Evolutionary conservation across 2,329 filamentous ascomycete genomes (phyloP), one percentile per base, ranked within the genome.

Genomic region (Aspergillus ochraceoroseus): DNA sequence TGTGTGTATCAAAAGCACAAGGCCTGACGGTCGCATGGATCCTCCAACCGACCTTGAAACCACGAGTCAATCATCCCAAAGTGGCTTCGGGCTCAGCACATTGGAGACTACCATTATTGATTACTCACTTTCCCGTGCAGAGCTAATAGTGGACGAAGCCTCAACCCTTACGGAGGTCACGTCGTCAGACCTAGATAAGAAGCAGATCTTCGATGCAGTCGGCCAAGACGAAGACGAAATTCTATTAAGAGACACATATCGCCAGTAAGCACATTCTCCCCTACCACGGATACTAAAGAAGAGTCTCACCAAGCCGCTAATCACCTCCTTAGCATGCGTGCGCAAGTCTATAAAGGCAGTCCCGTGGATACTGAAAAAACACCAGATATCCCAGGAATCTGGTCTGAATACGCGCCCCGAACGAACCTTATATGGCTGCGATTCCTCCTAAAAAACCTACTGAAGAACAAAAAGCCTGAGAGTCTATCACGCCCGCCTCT

Each of bases 61-160:
- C 26, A 53, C 52, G 12, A 48, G 54, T 13, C 51, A 59, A 8
- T 46, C 55, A n/a, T 60, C 59, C 12, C 55, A 58, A 2, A 61
- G 71, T 43, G 64, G 64, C 13, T 63, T 80, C 15, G 70, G 71
- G 2, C 69, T 77, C 41, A 77, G 75, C 9, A 67, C 68, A 1
- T 61, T 82, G 3, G 75, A 80, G 49, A 77, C 77, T 1, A 82
- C 80, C 0, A 71, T 83, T 15, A 83, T 83, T 49, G 80, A 83
- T 57, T 83, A 83, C 58, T 82, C 80, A 1, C 70, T 83, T 23
- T 82, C 79, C 1, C 74, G 80, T n/a, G 77, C 77, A 2, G 68
- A 72, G 15, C 63, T 81, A 43, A 37, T 53, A 5, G 30, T 47
- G 7, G 51, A 59, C 31, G 52, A 58, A 9, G 27, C 48, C 0